Evolutionary conservation across 2,329 filamentous ascomycete genomes (phyloP).

Genomic region (Juglanconis oblonga): DNA sequence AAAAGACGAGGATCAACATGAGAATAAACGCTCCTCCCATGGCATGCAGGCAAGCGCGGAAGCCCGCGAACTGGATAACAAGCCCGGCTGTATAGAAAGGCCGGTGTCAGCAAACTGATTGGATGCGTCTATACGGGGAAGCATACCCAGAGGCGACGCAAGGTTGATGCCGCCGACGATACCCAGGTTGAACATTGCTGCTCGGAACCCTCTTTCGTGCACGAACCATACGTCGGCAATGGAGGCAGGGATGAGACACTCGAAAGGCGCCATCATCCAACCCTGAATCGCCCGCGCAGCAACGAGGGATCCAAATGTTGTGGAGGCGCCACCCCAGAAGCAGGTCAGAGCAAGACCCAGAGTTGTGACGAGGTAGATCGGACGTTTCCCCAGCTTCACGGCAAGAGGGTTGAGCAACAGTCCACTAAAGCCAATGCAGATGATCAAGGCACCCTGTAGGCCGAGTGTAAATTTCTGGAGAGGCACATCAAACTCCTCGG

Average conservation of each 20-base stretch:
- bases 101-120: neutral
- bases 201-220: conserved; percentile 39
- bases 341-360: conserved; percentile 31
- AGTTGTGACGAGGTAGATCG: conserved; percentile 32
- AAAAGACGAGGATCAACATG: conserved; percentile 34
- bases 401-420: conserved; percentile 34
- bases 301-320: conserved; percentile 29
- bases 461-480: conserved; percentile 32
- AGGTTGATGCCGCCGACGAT: conserved; percentile 40
- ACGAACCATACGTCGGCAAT: conserved; percentile 41
- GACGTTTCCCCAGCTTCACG: conserved; percentile 36
- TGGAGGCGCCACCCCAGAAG: conserved; percentile 32
- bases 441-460: conserved; percentile 33
- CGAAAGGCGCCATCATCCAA: conserved; percentile 36
- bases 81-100: conserved; percentile 27
- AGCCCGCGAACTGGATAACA: conserved; percentile 35
- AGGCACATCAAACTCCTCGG: conserved; percentile 29
- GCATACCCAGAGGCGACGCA: conserved; percentile 35
- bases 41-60: conserved; percentile 31
- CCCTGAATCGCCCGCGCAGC: conserved; percentile 32
- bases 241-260: conserved; percentile 36
- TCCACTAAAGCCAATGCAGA: conserved; percentile 32
- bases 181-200: conserved; percentile 39
- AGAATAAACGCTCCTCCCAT: conserved; percentile 40
- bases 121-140: neutral